Evolutionary conservation across 2,329 filamentous ascomycete species (phyloP), one percentile per base, ranked within the genome.

Genomic region (Didymella arachidicola): DNA sequence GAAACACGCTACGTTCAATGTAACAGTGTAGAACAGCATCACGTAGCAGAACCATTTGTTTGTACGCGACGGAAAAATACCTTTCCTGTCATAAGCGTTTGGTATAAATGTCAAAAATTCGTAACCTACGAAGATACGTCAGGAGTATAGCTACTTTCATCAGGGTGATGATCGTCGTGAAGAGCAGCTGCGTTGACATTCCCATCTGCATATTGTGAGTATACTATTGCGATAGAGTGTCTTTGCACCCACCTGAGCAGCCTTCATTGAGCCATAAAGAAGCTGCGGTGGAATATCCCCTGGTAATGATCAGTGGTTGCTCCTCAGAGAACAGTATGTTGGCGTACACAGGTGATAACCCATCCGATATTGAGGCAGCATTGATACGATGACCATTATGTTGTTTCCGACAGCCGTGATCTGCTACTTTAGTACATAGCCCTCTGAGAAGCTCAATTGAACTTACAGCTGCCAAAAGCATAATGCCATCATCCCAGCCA

Each of bases 21-120:
- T 42, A 1, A 68, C 51, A 1, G 65, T 71, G 26, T 68, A 74
- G 12, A 56, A 51, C 8, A 75, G 57, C 60, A 69, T 68, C 27
- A 61, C 36, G 19, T 61, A 57, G 49, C 72, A 75, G 43, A 75
- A 75, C 62, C 63, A 68, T 38, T 66, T 72, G 44, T 72, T 72
- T 2, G 63, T 29, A 16, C 53, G 68, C 0, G 68, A 69, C 0
- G 70, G 70, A 34, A 74, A 74, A 11, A 73, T 70, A 4, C 64
- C 69, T 66, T 18, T 14, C 26, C 34, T 10, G 16, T 7, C 27
- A 41, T 55, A 14, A 56, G 54, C 25, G 2, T 44, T 14, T 14
- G 7, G 26, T 18, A 12, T 6, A 2, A 18, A 6, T n/a, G 1
- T 2, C 14, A 4, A 25, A 3, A 36, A 3, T 7, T 25, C 2